Conservation (phyloP, 2,329 filamentous ascomycete species). For the Fusarium temperatum region DNA sequence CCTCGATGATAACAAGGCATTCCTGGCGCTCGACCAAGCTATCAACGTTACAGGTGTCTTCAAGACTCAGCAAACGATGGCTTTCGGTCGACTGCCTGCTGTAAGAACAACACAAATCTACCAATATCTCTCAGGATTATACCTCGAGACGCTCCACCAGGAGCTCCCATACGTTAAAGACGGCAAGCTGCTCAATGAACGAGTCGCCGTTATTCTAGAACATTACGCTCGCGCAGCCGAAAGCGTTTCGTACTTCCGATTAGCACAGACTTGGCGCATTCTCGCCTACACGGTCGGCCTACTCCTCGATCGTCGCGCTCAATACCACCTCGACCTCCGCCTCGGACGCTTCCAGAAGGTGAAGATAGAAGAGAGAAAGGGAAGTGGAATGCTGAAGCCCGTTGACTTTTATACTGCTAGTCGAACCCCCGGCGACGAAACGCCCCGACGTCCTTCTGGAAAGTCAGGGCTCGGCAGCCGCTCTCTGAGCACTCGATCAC, state of each 20-base stretch:
- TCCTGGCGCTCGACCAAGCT: conserved; percentile 65
- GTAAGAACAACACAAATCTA: conserved; percentile 62
- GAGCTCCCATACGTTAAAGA: conserved; percentile 56
- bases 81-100: conserved; percentile 65
- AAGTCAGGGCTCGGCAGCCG: conserved; percentile 45
- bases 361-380: conserved; percentile 45
- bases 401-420: conserved; percentile 38
- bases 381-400: conserved; percentile 39
- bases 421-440: conserved; percentile 49
- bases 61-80: conserved; percentile 70
- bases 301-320: conserved; percentile 62
- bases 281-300: conserved; percentile 65
- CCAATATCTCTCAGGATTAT: conserved; percentile 64
- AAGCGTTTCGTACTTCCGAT: conserved; percentile 63
- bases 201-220: conserved; percentile 63
- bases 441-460: conserved; percentile 47
- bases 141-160: conserved; percentile 62
- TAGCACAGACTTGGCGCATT: conserved; percentile 72
- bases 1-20: conserved; percentile 49
- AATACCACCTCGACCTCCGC: conserved; percentile 65
- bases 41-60: conserved; percentile 66
- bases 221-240: conserved; percentile 68
- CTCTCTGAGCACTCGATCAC: conserved; percentile 52
- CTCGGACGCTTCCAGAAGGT: conserved; percentile 52
- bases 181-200: conserved; percentile 53